phyloP scores from a whole-genome alignment of 2,329 filamentous ascomycete species.

The Colletotrichum lini region DNA sequence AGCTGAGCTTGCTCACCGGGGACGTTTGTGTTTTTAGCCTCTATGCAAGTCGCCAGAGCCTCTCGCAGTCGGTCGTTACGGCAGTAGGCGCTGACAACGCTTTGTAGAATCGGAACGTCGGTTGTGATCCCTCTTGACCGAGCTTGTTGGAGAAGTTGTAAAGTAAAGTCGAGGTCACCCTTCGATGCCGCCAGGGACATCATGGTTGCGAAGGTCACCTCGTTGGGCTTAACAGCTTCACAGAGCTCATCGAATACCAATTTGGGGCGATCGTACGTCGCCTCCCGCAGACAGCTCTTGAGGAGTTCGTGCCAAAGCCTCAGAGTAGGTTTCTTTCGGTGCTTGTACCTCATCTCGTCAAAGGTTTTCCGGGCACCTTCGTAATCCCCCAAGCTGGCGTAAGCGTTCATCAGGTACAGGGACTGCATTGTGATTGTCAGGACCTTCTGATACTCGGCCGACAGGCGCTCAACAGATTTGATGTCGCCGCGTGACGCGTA shows the following conservation, averaged over 20 bases:
- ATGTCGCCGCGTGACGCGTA: conserved; percentile 65
- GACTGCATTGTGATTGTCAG: conserved; percentile 54
- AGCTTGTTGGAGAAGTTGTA: conserved; percentile 76
- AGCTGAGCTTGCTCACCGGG: conserved; percentile 69
- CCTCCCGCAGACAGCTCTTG: conserved; percentile 75
- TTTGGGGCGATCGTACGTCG: conserved; percentile 77
- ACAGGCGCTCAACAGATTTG: conserved; percentile 60
- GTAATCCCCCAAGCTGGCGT: conserved; percentile 78
- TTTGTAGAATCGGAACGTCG: conserved; percentile 68
- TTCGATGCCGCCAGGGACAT: conserved; percentile 79
- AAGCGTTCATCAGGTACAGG: conserved; percentile 77
- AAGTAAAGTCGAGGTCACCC: conserved; percentile 80
- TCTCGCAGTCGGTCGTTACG: conserved; percentile 54
- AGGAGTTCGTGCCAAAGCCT: conserved; percentile 84
- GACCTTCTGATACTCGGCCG: conserved; percentile 57
- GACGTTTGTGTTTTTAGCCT: conserved; percentile 67
- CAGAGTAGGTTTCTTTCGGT: conserved; percentile 69
- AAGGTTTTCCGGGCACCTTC: conserved; percentile 73
- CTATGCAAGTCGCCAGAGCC: conserved; percentile 58
- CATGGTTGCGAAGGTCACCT: conserved; percentile 78
- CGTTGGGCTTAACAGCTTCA: conserved; percentile 66
- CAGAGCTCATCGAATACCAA: conserved; percentile 74
- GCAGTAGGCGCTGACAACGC: conserved; percentile 78
- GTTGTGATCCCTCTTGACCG: conserved; percentile 68
- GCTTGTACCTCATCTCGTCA: conserved; percentile 69